A percentile compares a stretch with the other conserved stretches of the same genome.
Evolutionary conservation across 2,329 filamentous ascomycete genomes (phyloP).

Genomic region (Daldinia eschscholtzii): DNA sequence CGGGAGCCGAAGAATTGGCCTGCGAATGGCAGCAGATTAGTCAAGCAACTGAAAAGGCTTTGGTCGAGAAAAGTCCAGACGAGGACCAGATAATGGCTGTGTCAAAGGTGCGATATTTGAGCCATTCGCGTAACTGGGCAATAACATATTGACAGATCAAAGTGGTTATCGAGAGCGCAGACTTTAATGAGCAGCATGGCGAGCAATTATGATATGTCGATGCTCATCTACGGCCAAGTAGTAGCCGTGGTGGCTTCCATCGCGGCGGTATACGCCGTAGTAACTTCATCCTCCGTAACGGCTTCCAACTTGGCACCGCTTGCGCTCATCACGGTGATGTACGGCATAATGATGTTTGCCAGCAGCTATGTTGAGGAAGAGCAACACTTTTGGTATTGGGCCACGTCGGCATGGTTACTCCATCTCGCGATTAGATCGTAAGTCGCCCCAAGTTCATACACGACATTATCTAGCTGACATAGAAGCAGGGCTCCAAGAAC

Average conservation of each 20-base stretch:
- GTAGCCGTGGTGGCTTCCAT: slow-evolving; percentile 55
- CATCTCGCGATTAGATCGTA: slow-evolving; percentile 64
- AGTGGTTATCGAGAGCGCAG: slow-evolving; percentile 81
- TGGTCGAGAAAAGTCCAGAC: slow-evolving; percentile 11
- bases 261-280: slow-evolving; percentile 39
- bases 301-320: slow-evolving; percentile 59
- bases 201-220: slow-evolving; percentile 86
- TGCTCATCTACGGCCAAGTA: slow-evolving; percentile 63
- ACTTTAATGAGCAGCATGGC: slow-evolving; percentile 87
- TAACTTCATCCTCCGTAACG: slow-evolving; percentile 51
- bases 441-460: slow-evolving; percentile 1
- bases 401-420: slow-evolving; percentile 76
- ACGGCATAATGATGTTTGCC: slow-evolving; percentile 94
- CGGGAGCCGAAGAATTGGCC: slow-evolving; percentile 69
- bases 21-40: slow-evolving; percentile 74
- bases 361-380: slow-evolving; percentile 99
- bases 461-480: slow-evolving; percentile 9
- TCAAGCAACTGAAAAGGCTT: slow-evolving; percentile 33
- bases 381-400: slow-evolving; percentile 99
- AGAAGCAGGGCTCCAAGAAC: slow-evolving; percentile 40
- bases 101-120: slow-evolving; percentile 54
- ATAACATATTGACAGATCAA: slow-evolving; percentile 40
- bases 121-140: not conserved
- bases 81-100: slow-evolving; percentile 60
- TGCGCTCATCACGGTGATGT: slow-evolving; percentile 67